Base-by-base conservation (phyloP, 2,329 filamentous ascomycete species). In the Penicillium sp. region DNA sequence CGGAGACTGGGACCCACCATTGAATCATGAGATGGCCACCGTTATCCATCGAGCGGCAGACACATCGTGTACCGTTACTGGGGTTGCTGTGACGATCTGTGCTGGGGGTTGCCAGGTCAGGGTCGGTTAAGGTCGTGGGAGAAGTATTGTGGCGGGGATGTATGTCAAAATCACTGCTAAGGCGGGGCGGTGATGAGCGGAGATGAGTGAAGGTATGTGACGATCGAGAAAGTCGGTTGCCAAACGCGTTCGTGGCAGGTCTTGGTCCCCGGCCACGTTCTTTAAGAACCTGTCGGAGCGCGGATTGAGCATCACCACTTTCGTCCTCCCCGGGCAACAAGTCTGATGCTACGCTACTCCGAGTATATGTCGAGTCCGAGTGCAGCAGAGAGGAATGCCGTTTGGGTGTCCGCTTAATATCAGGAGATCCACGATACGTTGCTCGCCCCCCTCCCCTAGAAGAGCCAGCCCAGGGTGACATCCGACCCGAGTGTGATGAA, bases 11-110 rank as follows among this genome's bases (percentile, higher is more conserved):
- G 47, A 67, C 73, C 67, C 70, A 81, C 79, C 79, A 88, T 74
- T 86, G 84, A 47, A 87, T 80, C 81, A 87, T 84, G 31, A 82
- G 69, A 63, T 80, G 79, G 23, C 80, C 82, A 54, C 80, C 79
- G 53, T 80, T 83, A 41, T 83, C 80, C 51, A 78, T 73, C 17
- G 80, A 78, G 50, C 82, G 80, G 66, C 85, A 88, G 27, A 85
- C 71, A 69, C 85, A 88, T 38, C 84, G 79, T 10, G 84, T 85
- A 37, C 80, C 80, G 59, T 73, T 79, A 59, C 79, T 80, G 10
- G 79, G 80, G 21, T 80, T 77, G 62, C 77, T 82, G 60, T 79
- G 81, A 40, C 80, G 79, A 54, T 83, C 81, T 17, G 81, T 83
- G 58, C 76, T 81, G 2, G 82, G 82, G 0, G 82, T 84, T 3